These are phyloP conservation scores for Neurospora hispaniola DNA, from an alignment of 495 filamentous ascomycete species.

Conservation along the genomic window DNA sequence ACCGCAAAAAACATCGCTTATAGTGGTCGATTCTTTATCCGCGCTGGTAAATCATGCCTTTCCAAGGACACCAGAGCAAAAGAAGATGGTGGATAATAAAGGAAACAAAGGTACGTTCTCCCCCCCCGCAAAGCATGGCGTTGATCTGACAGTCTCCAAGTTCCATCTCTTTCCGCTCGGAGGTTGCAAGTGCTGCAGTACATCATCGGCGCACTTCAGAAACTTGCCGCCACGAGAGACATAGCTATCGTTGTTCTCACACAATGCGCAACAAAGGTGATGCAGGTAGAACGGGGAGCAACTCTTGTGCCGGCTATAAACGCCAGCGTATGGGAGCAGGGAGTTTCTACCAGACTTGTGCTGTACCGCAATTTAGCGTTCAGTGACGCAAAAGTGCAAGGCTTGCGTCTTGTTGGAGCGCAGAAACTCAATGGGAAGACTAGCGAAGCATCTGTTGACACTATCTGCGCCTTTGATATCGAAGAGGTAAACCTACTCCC, in stretches of 20 bases:
- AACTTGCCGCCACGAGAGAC: constrained; percentile 56
- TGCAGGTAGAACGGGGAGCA: constrained; percentile 46
- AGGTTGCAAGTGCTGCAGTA: constrained; percentile 35
- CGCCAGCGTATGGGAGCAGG: constrained; percentile 57
- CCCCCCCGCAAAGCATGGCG: not conserved
- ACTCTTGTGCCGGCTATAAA: constrained; percentile 64
- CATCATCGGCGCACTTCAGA: constrained; percentile 42
- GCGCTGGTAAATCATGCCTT: constrained; percentile 66
- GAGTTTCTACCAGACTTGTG: constrained; percentile 54
- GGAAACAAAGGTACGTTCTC: constrained; percentile 14
- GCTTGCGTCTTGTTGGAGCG: constrained; percentile 29
- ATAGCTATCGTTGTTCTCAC: constrained; percentile 60
- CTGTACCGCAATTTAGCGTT: constrained; percentile 56
- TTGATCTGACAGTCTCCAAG: constrained; percentile 12
- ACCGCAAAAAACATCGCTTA: constrained; percentile 45
- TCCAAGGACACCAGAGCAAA: constrained; percentile 30
- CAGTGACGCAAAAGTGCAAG: constrained; percentile 15
- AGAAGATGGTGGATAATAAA: constrained; percentile 10
- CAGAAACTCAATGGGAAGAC: constrained; percentile 36
- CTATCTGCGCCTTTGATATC: constrained; percentile 31
- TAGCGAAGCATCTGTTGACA: constrained; percentile 12
- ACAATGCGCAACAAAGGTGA: constrained; percentile 62
- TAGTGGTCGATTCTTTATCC: constrained; percentile 72
- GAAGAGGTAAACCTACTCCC: constrained; percentile 21
- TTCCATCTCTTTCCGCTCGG: constrained; percentile 22